Base-by-base conservation (phyloP, 2,329 filamentous ascomycete genomes). In the Cytospora piceae region DNA sequence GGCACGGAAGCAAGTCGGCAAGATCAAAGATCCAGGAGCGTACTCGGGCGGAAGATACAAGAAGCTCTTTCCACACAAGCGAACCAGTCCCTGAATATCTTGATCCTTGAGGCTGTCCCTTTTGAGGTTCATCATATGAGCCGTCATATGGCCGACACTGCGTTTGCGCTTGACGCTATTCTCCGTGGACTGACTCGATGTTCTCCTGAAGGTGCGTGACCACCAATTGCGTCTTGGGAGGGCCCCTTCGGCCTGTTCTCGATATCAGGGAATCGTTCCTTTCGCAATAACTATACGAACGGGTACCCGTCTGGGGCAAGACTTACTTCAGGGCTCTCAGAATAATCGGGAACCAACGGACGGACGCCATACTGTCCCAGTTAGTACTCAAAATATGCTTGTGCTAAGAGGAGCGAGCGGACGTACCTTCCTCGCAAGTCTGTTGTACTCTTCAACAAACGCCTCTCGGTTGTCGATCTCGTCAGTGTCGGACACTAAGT, bases 1-100 rank as follows among this genome's bases (percentile, higher is more conserved):
- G 12, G 88, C 88, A 54, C 88, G 85, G 58, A 91, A 80, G 69
- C 88, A 89, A 4, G 88, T 90, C 11, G 88, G 88, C 34, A 91
- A 76, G 22, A 84, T 76, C 31, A 91, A 75, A 29, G 83, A 82
- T 22, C 82, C 80, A 1, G 86, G 82, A 4, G 86, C 79, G 70
- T 88, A 85, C 61, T 87, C 86, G 3, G 78, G 69, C 0, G 87
- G 87, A 11, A 91, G 77, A 70, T 87, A 85, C 57, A 91, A 76
- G 34, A 85, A 76, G 72, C 86, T 88, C 72, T 85, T 86, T 46
- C 88, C 88, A 69, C 86, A 87, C 34, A 90, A 74, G 14, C 86
- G 82, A 22, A 90, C 82, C 70, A 91, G 81, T n/a, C 83, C 81
- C 63, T 84, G 80, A 0, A 90, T 75, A 60, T 83, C 81, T 68